Evolutionary conservation across 345 rosid genomes (phyloP), one percentile per base, ranked within the genome.

Genomic region (Lepidium africanum): DNA sequence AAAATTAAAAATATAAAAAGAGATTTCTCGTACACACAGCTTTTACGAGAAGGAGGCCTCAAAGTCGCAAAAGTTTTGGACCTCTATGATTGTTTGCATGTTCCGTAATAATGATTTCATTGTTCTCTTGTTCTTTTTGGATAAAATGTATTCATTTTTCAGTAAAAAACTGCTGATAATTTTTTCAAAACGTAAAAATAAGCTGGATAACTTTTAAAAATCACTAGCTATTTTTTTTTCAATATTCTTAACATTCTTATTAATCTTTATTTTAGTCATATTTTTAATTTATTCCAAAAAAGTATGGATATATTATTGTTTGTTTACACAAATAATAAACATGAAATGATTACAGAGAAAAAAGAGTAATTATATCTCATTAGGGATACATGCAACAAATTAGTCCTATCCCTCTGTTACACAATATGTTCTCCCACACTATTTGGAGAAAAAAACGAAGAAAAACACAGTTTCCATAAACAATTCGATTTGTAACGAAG

Each of bases 61-160:
- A 54, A 67, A 67, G 72, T 56, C 56, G 56, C 47, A 56, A 56
- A 55, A 57, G 57, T 37, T 57, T 36, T 47, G 72, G 56, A 45
- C 72, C 43, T 48, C 10, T 25, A 5, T 63, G 46, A 48, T 7
- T 6, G 61, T 63, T 19, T 13, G 35, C 46, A 32, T 35, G 57
- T 37, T 63, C 43, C 37, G 19, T 63, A 13, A 48, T 63, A 8
- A 9, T 33, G 25, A 30, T 30, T 32, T 62, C 43, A 11, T 47
- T 10, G n/a, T 35, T 32, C 4, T 25, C 4, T 25, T 25, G n/a
- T n/a, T n/a, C n/a, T n/a, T n/a, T n/a, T n/a, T n/a, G n/a, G n/a
- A n/a, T 21, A 21, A 21, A 21, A 21, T 21, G 23, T 21, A 21
- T 21, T 21, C 23, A 21, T 1, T 21, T 21, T 21, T 21, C 23